These are phyloP conservation scores for Tulasnella sp. DNA, from an alignment of 768 basidiomycete genomes.

Conservation along the genomic window DNA sequence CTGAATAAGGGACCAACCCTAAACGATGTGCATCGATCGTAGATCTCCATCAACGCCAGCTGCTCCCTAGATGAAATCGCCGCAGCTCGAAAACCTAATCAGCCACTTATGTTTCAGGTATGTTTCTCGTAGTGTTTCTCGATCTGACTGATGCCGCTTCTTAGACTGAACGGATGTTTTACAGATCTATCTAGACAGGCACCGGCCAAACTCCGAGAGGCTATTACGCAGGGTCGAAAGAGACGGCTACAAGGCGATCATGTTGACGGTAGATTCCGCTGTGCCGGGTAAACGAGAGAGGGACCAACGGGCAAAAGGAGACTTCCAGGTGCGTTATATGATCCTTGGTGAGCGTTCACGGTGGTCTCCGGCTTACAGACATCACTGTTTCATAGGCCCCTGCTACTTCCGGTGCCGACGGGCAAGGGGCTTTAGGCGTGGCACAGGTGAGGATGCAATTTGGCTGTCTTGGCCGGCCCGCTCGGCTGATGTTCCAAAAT, in stretches of 20 bases:
- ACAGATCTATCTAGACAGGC: constrained; percentile 66
- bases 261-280: constrained; percentile 86
- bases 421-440: constrained; percentile 21
- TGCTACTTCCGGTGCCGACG: constrained; percentile 17
- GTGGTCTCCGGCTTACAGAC: background rate
- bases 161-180: background rate
- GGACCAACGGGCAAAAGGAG: constrained; percentile 35
- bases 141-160: background rate
- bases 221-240: constrained; percentile 60
- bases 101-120: constrained; percentile 63
- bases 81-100: constrained; percentile 42
- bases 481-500: background rate
- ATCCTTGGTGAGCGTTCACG: background rate
- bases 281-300: constrained; percentile 70
- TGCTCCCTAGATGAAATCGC: constrained; percentile 56
- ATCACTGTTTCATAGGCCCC: constrained; percentile 18
- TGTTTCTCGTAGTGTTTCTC: background rate
- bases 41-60: constrained; percentile 46
- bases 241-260: constrained; percentile 78
- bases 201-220: constrained; percentile 53
- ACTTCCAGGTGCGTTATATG: constrained; percentile 19
- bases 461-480: background rate
- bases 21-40: no score
- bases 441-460: constrained; percentile 19
- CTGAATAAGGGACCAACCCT: no score